phyloP scores from a whole-genome alignment of 805 yeast species.

The Candida sakaeoensis region DNA sequence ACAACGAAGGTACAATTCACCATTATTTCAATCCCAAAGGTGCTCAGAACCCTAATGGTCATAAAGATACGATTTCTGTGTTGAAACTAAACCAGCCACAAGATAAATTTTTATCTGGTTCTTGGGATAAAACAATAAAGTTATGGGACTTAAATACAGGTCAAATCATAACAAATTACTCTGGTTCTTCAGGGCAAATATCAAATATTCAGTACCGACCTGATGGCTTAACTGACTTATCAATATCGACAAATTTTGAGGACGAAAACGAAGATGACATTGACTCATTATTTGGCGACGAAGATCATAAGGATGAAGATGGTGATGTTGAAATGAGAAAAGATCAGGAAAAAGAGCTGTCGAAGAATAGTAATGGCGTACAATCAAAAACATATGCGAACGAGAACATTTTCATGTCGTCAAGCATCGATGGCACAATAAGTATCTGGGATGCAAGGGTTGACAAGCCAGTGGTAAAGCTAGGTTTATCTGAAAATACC shows the following conservation, averaged over 20 bases:
- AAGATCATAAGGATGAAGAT: constrained; percentile 16
- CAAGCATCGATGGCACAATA: constrained; percentile 79
- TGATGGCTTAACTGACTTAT: constrained; percentile 43
- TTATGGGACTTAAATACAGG: constrained; percentile 90
- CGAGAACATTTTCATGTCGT: constrained; percentile 63
- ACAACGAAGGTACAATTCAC: constrained; percentile 75
- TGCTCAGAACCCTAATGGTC: constrained; percentile 40
- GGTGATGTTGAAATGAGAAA: constrained; percentile 14
- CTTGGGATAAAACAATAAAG: constrained; percentile 81
- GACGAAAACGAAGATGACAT: constrained; percentile 15
- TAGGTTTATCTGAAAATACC: constrained; percentile 56
- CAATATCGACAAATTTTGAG: constrained; percentile 22
- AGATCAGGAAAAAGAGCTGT: constrained; percentile 13
- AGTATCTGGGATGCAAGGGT: constrained; percentile 79
- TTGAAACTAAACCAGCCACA: constrained; percentile 61
- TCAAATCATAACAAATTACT: constrained; percentile 41
- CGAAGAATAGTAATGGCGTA: constrained; percentile 10
- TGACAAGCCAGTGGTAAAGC: constrained; percentile 38
- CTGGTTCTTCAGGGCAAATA: constrained; percentile 71
- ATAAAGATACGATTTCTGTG: constrained; percentile 72
- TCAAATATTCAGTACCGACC: constrained; percentile 75
- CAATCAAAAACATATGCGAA: constrained; percentile 25
- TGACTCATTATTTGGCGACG: constrained; percentile 16
- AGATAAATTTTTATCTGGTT: constrained; percentile 67
- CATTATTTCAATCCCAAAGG: constrained; percentile 56